phyloP scores from a whole-genome alignment of 2,329 filamentous ascomycete species.

The Fonsecaea multimorphosa region DNA sequence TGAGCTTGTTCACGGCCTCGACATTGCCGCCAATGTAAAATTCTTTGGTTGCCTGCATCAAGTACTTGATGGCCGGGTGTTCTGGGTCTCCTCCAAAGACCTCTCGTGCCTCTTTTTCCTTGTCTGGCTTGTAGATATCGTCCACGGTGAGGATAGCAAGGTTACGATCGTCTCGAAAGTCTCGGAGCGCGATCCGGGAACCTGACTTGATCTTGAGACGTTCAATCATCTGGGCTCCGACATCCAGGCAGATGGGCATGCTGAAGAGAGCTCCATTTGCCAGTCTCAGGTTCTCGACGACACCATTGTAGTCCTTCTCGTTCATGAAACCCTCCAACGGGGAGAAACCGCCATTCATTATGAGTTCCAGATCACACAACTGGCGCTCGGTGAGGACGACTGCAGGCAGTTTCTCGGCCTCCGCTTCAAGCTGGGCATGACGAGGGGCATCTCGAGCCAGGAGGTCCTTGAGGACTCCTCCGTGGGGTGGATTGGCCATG shows the following conservation, averaged over 20 bases:
- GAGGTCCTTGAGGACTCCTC: slow-evolving; percentile 97
- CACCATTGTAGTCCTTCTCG: slow-evolving; percentile 94
- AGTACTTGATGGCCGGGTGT: slow-evolving; percentile 90
- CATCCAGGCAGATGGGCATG: slow-evolving; percentile 95
- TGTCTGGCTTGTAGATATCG: slow-evolving; percentile 94
- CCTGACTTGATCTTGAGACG: slow-evolving; percentile 77
- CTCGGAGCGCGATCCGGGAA: slow-evolving; percentile 82
- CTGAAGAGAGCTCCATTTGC: slow-evolving; percentile 88
- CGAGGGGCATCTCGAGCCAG: slow-evolving; percentile 88
- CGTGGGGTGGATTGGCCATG: slow-evolving; percentile 70
- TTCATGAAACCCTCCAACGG: slow-evolving; percentile 98
- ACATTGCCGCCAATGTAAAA: slow-evolving; percentile 96
- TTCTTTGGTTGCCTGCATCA: slow-evolving; percentile 79
- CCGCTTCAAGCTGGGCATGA: slow-evolving; percentile 76
- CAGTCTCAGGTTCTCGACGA: slow-evolving; percentile 86
- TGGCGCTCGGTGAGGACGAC: slow-evolving; percentile 89
- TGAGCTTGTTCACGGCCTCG: slow-evolving; percentile 90
- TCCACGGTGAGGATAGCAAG: slow-evolving; percentile 94
- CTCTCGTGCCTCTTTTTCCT: slow-evolving; percentile 87
- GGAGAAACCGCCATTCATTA: slow-evolving; percentile 97
- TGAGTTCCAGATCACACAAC: slow-evolving; percentile 95
- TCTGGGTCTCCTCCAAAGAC: slow-evolving; percentile 93
- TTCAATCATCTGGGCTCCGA: slow-evolving; percentile 76
- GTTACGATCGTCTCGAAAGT: slow-evolving; percentile 95
- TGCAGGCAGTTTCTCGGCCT: slow-evolving; percentile 86